Evolutionary conservation across 805 yeast species (phyloP), one percentile per base, ranked within the genome.

Genomic region (Starmerella roubikii): DNA sequence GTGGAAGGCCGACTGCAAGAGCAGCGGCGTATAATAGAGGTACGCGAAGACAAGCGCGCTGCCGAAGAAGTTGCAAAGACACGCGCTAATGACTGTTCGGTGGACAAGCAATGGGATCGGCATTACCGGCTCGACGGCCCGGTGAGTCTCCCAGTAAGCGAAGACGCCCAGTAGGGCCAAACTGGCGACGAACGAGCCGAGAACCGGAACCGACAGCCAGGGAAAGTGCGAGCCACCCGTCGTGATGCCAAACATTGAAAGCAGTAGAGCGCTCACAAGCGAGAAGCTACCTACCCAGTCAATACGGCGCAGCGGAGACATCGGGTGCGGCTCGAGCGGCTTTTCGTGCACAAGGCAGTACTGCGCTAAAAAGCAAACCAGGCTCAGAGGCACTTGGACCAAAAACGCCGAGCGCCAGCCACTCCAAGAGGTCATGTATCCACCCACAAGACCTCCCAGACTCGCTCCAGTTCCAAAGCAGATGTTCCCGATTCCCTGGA

Each of bases 401-500:
- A 46, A 47, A 40, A 64, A 64, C 9, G 64, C 66, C 37, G 54
- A 64, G 54, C 85, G 64, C 93, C 93, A 81, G 12, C 82, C 81
- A 31, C 65, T 57, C 31, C 50, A 54, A 8, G 61, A 59, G 24
- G 76, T 67, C 37, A 76, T 58, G 18, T 68, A 46, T 1, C 85
- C 84, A 55, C 71, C 57, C 64, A 68, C 17, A 58, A 39, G 37
- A 1, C 85, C 86, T 13, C 93, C 93, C 34, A 69, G 55, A 0
- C 79, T 76, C 2, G 83, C 76, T 4, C 95, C 95, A 16, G 74
- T 54, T 12, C 85, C 88, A 53, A 70, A 85, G 30, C 73, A 74
- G 16, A 84, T 64, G 55, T 84, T 84, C 26, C 79, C 79, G 37
- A 80, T 55, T 0, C 95, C 95, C 54, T 85, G 95, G 56, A 72